These are phyloP conservation scores for Colletotrichum sp. DNA, from an alignment of 2,329 filamentous ascomycete species.

Conservation along the genomic window DNA sequence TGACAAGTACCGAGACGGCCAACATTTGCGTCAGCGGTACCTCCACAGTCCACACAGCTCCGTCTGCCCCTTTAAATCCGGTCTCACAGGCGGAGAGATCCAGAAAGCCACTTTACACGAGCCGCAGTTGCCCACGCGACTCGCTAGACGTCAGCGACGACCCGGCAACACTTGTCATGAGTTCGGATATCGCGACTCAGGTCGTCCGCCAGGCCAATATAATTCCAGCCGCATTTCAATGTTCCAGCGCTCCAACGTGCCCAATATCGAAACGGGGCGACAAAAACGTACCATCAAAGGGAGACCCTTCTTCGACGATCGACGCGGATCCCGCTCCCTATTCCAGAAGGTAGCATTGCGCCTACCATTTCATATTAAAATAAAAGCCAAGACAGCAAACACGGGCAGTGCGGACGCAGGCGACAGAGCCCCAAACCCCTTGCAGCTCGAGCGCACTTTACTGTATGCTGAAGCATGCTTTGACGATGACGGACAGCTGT, in stretches of 20 bases:
- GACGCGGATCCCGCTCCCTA: neutral
- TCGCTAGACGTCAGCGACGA: neutral
- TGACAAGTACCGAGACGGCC: neutral
- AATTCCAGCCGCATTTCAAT: neutral
- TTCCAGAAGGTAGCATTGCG: neutral
- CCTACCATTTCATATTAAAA: neutral
- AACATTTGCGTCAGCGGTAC: neutral
- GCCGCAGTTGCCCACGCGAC: neutral
- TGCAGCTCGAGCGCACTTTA: neutral
- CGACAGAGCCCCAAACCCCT: neutral
- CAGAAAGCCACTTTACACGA: neutral
- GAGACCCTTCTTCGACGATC: neutral
- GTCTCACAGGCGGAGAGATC: neutral
- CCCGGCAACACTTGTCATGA: neutral
- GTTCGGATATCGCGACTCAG: neutral
- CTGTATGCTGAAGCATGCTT: neutral
- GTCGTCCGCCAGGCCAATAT: neutral
- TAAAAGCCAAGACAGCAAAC: neutral
- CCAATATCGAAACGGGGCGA: neutral
- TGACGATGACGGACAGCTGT: neutral
- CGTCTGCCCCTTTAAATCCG: neutral
- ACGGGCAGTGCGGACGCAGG: neutral
- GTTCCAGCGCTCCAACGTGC: neutral
- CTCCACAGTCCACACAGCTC: neutral
- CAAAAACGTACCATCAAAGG: neutral